Evolutionary conservation across 805 yeast genomes (phyloP).

Genomic region (Vanderwaltozyma polyspora): DNA sequence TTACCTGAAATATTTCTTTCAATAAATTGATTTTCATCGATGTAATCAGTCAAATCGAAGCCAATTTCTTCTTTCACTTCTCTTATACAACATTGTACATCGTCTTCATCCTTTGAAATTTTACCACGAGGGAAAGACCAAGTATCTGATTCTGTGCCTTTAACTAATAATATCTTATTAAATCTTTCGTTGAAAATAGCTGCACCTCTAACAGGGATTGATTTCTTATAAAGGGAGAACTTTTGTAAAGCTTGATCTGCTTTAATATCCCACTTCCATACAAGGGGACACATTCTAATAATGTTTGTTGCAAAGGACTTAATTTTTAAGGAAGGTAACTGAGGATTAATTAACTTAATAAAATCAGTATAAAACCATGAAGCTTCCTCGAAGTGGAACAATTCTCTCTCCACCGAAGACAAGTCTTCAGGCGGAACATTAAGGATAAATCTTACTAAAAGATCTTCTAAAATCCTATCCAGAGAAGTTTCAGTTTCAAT

Average conservation of each 20-base stretch:
- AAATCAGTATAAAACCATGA: constrained; percentile 95
- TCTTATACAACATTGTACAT: constrained; percentile 78
- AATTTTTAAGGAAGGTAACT: constrained; percentile 67
- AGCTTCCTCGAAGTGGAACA: constrained; percentile 95
- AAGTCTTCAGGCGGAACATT: constrained; percentile 90
- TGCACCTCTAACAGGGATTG: constrained; percentile 94
- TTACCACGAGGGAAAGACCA: constrained; percentile 99
- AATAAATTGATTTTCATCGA: constrained; percentile 60
- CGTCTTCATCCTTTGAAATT: constrained; percentile 85
- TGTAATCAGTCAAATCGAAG: constrained; percentile 59
- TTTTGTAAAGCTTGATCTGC: constrained; percentile 59
- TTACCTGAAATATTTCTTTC: constrained; percentile 78
- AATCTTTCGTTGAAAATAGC: constrained; percentile 67
- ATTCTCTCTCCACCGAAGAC: constrained; percentile 51
- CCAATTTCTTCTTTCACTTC: constrained; percentile 94
- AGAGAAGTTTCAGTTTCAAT: constrained; percentile 50
- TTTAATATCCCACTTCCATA: constrained; percentile 81
- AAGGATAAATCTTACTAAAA: constrained; percentile 78
- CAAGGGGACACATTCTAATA: constrained; percentile 56
- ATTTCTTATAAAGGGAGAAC: constrained; percentile 75
- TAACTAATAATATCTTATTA: constrained; percentile 65
- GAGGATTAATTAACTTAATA: constrained; percentile 57
- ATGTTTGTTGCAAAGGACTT: constrained; percentile 61
- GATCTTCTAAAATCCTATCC: constrained; percentile 71
- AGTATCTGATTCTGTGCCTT: constrained; percentile 68